Evolutionary conservation across 805 yeast species (phyloP), one percentile per base, ranked within the genome.

Genomic region (Nakazawaea populi): DNA sequence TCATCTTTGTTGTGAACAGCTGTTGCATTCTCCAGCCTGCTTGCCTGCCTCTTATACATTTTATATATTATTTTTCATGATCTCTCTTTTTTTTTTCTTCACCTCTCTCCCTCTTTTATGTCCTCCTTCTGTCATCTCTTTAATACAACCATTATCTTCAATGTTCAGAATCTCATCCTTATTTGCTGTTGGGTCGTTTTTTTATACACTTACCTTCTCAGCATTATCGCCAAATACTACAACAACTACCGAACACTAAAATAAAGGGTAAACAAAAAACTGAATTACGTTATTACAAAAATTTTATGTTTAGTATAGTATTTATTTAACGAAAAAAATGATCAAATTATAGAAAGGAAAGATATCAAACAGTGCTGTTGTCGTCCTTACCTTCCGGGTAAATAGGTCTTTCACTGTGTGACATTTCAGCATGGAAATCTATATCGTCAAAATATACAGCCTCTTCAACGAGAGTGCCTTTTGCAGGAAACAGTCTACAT

Each of bases 401-500:
- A 30, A 30, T 43, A 12, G 46, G 27, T n/a, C 31, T 32, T 37
- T 12, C 40, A 37, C 11, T 37, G 6, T 47, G 50, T 18, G 51
- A 35, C 51, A 48, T 42, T 28, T 29, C 47, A 4, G 44, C 35
- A 5, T 30, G 18, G 39, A 48, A 48, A 37, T 48, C 44, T 9
- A 48, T 43, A 31, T 48, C 44, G 31, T 48, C 51, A 7, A 47
- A 39, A 14, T 7, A 11, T 10, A 43, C 43, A 7, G 51, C 47
- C 4, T 7, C 43, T n/a, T 36, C 44, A 42, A 48, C 8, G 5
- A 42, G 11, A 4, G 51, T 42, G 12, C 43, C 43, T 6, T 28
- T 42, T 4, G 47, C 75, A 24, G 71, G 60, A 55, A 62, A 52
- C 6, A 55, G 6, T 18, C 49, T 54, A 24, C 57, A 57, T 6